Percentiles rank a stretch among this genome's conserved stretches.
Conservation (phyloP, 352 stramenopile genomes). For the Phytophthora niederhauseri region DNA sequence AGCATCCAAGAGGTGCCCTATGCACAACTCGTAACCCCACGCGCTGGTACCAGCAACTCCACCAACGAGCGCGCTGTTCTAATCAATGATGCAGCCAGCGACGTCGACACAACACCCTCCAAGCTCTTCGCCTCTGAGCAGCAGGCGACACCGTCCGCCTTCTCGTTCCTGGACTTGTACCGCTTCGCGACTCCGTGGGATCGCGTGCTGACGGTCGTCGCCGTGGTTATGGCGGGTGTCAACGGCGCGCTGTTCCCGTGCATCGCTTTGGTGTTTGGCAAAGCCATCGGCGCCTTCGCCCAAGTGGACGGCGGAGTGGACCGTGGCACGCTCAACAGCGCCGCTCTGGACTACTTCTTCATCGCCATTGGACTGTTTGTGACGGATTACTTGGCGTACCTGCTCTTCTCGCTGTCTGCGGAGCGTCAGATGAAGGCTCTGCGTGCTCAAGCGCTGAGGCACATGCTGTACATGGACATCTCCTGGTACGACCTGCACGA, state of each 20-base stretch:
- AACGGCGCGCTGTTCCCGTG: slow-evolving; percentile 42
- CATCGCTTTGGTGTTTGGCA: slow-evolving; percentile 35
- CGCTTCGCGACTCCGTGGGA: slow-evolving; percentile 3
- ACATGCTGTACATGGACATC: slow-evolving; percentile 33
- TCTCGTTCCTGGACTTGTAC: slow-evolving; percentile 8
- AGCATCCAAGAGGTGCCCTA: slow-evolving; percentile 3
- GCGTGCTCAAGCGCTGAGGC: slow-evolving; percentile 8
- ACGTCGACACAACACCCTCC: background rate
- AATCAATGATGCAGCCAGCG: background rate
- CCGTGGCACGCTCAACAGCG: slow-evolving; percentile 9
- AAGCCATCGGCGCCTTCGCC: slow-evolving; percentile 33
- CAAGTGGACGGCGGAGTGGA: slow-evolving; percentile 20
- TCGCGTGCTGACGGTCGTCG: slow-evolving; percentile 9
- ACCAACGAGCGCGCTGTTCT: background rate
- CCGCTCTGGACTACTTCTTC: slow-evolving; percentile 12
- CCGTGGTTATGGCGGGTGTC: slow-evolving; percentile 16
- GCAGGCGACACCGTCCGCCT: background rate
- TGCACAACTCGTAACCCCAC: background rate
- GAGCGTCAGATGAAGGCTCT: slow-evolving; percentile 31
- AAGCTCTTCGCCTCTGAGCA: background rate
- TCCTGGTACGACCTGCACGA: slow-evolving; percentile 27
- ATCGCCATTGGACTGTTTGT: slow-evolving; percentile 21
- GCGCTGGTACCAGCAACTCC: background rate
- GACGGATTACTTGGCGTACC: slow-evolving; percentile 11
- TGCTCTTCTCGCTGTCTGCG: slow-evolving; percentile 13